Evolutionary conservation across 495 filamentous ascomycete species (phyloP), one percentile per base, ranked within the genome.

Genomic region (Tetracladium marchalianum): DNA sequence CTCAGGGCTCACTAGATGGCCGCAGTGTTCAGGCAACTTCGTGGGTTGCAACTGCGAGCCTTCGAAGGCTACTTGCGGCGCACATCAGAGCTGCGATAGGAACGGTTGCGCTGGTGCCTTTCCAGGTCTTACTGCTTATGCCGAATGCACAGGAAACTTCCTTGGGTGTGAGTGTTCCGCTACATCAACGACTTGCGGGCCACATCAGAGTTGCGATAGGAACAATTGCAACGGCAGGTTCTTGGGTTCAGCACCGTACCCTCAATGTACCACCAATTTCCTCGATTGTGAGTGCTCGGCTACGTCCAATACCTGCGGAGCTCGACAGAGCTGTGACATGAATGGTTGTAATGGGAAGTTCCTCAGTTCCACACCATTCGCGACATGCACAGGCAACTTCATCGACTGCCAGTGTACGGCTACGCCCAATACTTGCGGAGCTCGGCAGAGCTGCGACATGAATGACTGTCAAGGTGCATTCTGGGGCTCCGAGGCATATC

Each of bases 311-410:
- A 47, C 44, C 2, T 47, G 44, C 15, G 44, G 44, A 12, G 22
- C 44, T 11, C 10, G 16, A 5, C 35, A 39, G 17, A 24, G 16
- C 9, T 47, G 44, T 22, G 44, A 40, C 13, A 16, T n/a, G 4
- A 40, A 40, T 33, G 13, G 19, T 35, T 47, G 44, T 34, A 24
- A n/a, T 27, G 44, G 44, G 10, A 27, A 17, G n/a, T 47, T 47
- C 15, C 13, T 33, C 17, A 11, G 31, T 10, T 19, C 13, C 11
- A 27, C 24, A 19, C 35, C 35, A 6, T 13, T 27, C 17, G 44
- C 44, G 5, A 16, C 32, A 12, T 47, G 44, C 31, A 40, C 35
- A 6, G 16, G 22, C 12, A 36, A 36, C 35, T 36, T 36, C 16
- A 36, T n/a, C 16, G 35, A 16, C 12, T 36, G 35, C 35, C 35